Conservation (phyloP, 768 basidiomycete genomes). For the Chalciporus sphaerocephalus region DNA sequence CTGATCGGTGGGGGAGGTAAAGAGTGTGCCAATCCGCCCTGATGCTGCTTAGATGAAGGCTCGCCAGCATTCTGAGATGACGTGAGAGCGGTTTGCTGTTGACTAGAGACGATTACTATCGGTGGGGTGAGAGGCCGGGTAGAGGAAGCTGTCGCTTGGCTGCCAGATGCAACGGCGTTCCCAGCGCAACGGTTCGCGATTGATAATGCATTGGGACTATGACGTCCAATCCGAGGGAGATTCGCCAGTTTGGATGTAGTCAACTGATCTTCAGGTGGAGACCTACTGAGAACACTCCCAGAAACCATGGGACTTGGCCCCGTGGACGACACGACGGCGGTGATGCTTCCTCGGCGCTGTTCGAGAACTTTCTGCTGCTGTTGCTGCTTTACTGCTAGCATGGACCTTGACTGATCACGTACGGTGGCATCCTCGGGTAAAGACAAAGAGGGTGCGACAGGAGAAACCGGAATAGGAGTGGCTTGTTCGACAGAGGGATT, state of each 20-base stretch:
- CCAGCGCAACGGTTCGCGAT: constrained; percentile 23
- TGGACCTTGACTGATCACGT: constrained; percentile 60
- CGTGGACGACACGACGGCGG: constrained; percentile 36
- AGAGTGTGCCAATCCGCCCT: constrained; percentile 30
- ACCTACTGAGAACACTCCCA: constrained; percentile 24
- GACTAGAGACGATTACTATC: constrained; percentile 25
- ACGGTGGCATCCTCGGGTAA: constrained; percentile 54
- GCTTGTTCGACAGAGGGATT: constrained; percentile 49
- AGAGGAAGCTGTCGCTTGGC: constrained; percentile 23
- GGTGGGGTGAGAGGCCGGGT: constrained; percentile 22
- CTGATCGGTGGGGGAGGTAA: constrained; percentile 70
- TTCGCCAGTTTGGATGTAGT: constrained; percentile 25
- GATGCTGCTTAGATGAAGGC: constrained; percentile 23
- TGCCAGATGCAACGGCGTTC: constrained; percentile 21
- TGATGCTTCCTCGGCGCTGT: constrained; percentile 61
- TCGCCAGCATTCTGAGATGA: constrained; percentile 17
- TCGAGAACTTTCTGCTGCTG: constrained; percentile 73
- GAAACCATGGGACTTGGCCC: constrained; percentile 13
- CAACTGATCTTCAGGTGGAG: constrained; percentile 24
- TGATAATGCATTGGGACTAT: constrained; percentile 35
- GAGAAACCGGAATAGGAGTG: constrained; percentile 57
- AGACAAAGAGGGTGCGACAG: constrained; percentile 60
- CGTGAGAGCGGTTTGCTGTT: constrained; percentile 16
- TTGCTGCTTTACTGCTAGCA: constrained; percentile 61
- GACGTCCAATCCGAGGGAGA: constrained; percentile 31